Base-by-base conservation (phyloP, 1,284 basidiomycete genomes). In the Ceratobasidium sp. region DNA sequence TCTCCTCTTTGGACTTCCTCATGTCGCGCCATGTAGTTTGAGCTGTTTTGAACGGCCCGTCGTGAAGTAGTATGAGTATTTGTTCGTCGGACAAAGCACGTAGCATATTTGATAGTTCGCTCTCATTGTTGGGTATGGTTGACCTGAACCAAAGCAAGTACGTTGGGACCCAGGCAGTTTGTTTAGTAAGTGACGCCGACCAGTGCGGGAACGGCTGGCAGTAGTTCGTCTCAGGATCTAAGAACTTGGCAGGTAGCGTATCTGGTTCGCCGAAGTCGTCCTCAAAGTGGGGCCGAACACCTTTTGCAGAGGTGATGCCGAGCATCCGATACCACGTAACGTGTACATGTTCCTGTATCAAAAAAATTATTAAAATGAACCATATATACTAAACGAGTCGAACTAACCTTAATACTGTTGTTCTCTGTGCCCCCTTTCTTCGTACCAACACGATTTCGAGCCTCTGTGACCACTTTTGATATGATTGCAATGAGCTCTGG, bases 251-350 rank as follows among this genome's bases (percentile, higher is more conserved):
- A 2, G 48, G 62, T 5, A 67, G 62, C 6, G 46, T 53, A 34
- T 67, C 62, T 3, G 62, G 62, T 1, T 60, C 58, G n/a, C 41
- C 58, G 30, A 23, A 43, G 43, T n/a, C n/a, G n/a, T n/a, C n/a
- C n/a, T n/a, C n/a, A n/a, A n/a, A n/a, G n/a, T n/a, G n/a, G n/a
- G n/a, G n/a, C n/a, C n/a, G n/a, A n/a, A n/a, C n/a, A n/a, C n/a
- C n/a, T n/a, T n/a, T n/a, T n/a, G n/a, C n/a, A 12, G 58, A 18
- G 6, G 58, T 41, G 43, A 60, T 60, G 9, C 23, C 41, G 12
- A 43, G 26, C 58, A 60, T 43, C 5, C 39, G 58, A 18, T 60
- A 60, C 39, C 43, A 60, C 8, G 39, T 60, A 10, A 4, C 28
- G 4, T 26, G 58, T 3, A 26, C 58, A 18, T 60, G 58, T 26